Evolutionary conservation across 2,329 filamentous ascomycete species (phyloP), one percentile per base, ranked within the genome.

Genomic region (Grosmannia serpens): DNA sequence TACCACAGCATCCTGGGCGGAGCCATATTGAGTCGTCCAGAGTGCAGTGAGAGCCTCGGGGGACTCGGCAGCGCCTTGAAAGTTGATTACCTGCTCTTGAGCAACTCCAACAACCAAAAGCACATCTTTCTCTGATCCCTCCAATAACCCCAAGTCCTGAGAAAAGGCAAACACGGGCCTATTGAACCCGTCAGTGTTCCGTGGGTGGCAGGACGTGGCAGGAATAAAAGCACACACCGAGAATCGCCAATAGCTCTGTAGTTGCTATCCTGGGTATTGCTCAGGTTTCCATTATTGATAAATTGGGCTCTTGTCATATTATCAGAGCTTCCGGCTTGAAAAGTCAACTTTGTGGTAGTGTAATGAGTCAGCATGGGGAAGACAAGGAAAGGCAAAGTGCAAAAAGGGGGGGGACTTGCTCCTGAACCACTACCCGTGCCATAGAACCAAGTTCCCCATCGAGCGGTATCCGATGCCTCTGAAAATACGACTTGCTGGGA

Each of bases 371-470:
- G 10, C 15, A 10, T 6, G 4, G 20, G 24, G 2, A 10, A 24
- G 17, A 29, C 15, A 27, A 50, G 10, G 24, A 7, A 7, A 38
- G 10, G 10, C 6, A n/a, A 38, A 20, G 22, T 31, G 7, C 20
- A 35, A 20, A 35, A 13, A 27, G 11, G 20, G 46, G 38, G 52
- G 11, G 20, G 13, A 41, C 74, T 67, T 69, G 75, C 73, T 27
- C 77, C 77, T 24, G 70, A 67, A 17, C 77, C 68, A 57, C 78
- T 75, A 29, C 83, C 81, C 4, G 82, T 90, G 15, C 86, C 84
- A 69, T 91, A 90, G 70, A 88, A 85, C 73, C 91, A 81, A 55
- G 81, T 84, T 2, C 90, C 90, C 90, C 90, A 95, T 73, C 90
- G 86, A 0, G 88, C 81, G 63, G 86, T 84, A 65, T 95, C 86